Conservation (phyloP, 176 grass and related monocot genomes). For the Aegilops bicornis region DNA sequence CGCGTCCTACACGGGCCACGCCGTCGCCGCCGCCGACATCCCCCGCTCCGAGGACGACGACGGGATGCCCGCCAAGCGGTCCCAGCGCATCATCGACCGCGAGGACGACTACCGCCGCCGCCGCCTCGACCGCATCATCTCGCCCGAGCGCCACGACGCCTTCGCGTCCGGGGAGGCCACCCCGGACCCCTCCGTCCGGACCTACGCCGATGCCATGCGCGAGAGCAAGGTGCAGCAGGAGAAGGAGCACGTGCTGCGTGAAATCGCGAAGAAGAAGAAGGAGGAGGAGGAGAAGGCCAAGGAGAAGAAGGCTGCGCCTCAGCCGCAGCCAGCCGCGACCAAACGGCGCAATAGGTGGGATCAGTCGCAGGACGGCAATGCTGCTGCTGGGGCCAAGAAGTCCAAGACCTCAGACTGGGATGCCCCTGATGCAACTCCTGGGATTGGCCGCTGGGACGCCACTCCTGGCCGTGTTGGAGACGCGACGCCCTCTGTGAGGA, state of each 20-base stretch:
- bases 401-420: constrained; percentile 84
- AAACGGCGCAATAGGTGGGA: constrained; percentile 96
- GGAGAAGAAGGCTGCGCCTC: constrained; percentile 46
- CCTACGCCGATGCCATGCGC: constrained; percentile 81
- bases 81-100: constrained; percentile 81
- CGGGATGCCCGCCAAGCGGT: constrained; percentile 44
- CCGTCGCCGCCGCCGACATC: constrained; percentile 59
- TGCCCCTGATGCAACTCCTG: constrained; percentile 75
- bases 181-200: constrained; percentile 76
- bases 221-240: constrained; percentile 63
- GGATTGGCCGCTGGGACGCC: constrained; percentile 81
- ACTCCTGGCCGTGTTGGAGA: constrained; percentile 76
- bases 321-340: constrained; percentile 34
- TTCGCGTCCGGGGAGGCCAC: constrained; percentile 82
- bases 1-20: constrained; percentile 75
- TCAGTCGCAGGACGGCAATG: constrained; percentile 81
- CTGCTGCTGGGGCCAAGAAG: constrained; percentile 55
- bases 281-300: constrained; percentile 79
- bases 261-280: constrained; percentile 80
- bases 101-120: constrained; percentile 89
- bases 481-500: constrained; percentile 66
- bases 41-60: constrained; percentile 71
- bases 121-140: constrained; percentile 76
- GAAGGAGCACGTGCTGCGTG: constrained; percentile 75
- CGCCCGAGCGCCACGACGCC: constrained; percentile 82